Conservation (phyloP, 2,329 filamentous ascomycete species). For the Aspergillus sp. region DNA sequence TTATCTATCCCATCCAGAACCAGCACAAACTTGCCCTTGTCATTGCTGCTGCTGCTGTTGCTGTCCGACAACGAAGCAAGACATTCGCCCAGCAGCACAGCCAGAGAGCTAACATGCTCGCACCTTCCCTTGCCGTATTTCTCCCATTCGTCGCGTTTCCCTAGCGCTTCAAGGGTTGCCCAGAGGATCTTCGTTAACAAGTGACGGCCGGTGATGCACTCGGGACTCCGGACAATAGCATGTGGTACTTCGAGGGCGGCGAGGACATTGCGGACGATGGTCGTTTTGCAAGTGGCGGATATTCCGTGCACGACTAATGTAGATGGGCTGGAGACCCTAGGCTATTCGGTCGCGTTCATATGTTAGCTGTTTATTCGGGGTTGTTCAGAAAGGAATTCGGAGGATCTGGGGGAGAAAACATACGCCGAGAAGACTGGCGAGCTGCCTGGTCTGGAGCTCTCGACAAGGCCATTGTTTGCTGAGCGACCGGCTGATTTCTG, state of each 20-base stretch:
- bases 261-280: slow-evolving; percentile 66
- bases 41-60: slow-evolving; percentile 36
- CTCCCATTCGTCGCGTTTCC: slow-evolving; percentile 43
- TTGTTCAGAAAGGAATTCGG: neutral
- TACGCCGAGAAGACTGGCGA: slow-evolving; percentile 45
- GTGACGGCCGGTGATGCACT: slow-evolving; percentile 50
- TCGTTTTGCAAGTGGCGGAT: slow-evolving; percentile 83
- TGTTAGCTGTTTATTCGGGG: neutral
- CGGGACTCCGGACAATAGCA: slow-evolving; percentile 45
- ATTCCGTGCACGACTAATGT: slow-evolving; percentile 81
- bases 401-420: slow-evolving; percentile 10
- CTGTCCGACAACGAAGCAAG: slow-evolving; percentile 34
- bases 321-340: slow-evolving; percentile 63
- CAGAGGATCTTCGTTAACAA: slow-evolving; percentile 49
- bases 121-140: slow-evolving; percentile 61
- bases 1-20: slow-evolving; percentile 87
- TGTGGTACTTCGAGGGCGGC: slow-evolving; percentile 56
- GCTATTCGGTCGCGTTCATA: slow-evolving; percentile 25
- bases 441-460: slow-evolving; percentile 43
- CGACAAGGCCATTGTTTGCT: slow-evolving; percentile 48
- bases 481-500: slow-evolving; percentile 37
- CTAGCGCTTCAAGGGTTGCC: slow-evolving; percentile 39
- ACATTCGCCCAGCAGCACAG: slow-evolving; percentile 64
- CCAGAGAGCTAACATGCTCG: slow-evolving; percentile 76
- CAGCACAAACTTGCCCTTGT: slow-evolving; percentile 65